phyloP scores from a whole-genome alignment of 2,329 filamentous ascomycete species.

The Cercospora nicotianae region DNA sequence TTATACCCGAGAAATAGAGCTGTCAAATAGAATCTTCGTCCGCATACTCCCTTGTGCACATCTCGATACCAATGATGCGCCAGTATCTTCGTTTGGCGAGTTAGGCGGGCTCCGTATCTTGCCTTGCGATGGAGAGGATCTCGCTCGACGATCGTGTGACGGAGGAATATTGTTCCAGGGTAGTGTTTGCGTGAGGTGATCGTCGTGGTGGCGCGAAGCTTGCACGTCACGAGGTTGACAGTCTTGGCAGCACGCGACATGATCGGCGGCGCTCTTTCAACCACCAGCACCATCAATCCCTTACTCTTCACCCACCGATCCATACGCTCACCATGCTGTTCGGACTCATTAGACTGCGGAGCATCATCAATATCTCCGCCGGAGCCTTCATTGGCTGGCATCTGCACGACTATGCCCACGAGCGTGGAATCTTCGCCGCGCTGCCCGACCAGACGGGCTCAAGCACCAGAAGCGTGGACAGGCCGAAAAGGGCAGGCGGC shows the following conservation, averaged over 20 bases:
- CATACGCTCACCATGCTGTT: conserved; percentile 1
- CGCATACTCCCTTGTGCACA: neutral
- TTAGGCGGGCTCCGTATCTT: neutral
- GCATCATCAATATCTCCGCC: neutral
- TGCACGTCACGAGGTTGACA: neutral
- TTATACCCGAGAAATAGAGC: neutral
- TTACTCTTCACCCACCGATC: neutral
- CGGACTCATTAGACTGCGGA: conserved; percentile 11
- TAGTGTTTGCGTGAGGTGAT: neutral
- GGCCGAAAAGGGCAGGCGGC: conserved; percentile 1
- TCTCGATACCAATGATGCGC: neutral
- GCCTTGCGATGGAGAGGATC: neutral
- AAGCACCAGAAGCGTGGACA: neutral
- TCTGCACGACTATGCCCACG: conserved; percentile 2
- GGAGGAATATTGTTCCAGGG: neutral
- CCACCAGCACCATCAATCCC: neutral
- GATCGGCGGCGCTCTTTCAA: neutral
- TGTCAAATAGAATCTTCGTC: neutral
- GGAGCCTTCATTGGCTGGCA: conserved; percentile 12
- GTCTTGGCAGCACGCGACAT: neutral
- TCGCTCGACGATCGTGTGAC: neutral
- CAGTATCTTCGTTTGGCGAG: neutral
- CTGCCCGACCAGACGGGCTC: conserved; percentile 1
- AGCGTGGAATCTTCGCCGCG: conserved; percentile 1
- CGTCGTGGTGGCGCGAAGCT: neutral